Conservation (phyloP, 192 early-diverging fungal species). For the Bifiguratus adelaidae region DNA sequence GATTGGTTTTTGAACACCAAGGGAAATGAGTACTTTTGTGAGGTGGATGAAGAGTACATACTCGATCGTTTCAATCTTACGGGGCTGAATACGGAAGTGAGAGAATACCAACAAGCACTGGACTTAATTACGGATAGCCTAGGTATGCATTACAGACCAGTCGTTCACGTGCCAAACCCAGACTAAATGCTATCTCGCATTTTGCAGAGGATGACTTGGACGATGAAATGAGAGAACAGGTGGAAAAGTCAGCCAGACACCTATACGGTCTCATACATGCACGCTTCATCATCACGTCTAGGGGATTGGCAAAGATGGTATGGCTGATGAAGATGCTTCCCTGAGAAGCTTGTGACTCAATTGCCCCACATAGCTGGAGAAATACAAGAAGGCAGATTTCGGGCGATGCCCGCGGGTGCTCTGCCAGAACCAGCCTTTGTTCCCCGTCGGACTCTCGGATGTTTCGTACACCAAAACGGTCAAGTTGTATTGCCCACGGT, state of each 20-base stretch:
- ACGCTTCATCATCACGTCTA: conserved; percentile 85
- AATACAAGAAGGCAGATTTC: conserved; percentile 88
- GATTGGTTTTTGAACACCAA: conserved; percentile 89
- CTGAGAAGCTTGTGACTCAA: background rate
- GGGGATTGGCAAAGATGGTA: conserved; percentile 91
- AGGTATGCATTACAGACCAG: conserved; percentile 24
- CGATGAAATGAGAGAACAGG: conserved; percentile 61
- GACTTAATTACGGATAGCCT: conserved; percentile 88
- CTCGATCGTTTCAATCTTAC: conserved; percentile 97
- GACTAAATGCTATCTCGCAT: background rate
- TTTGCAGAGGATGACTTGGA: conserved; percentile 53
- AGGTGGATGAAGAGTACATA: conserved; percentile 97
- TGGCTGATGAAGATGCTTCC: no score
- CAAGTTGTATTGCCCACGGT: conserved; percentile 92
- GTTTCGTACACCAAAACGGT: conserved; percentile 74
- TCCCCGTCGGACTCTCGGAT: conserved; percentile 88
- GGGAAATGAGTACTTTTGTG: conserved; percentile 97
- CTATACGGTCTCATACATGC: conserved; percentile 98
- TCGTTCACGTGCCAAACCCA: no score
- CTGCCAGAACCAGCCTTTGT: conserved; percentile 80
- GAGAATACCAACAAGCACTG: conserved; percentile 80
- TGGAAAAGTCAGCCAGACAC: conserved; percentile 83
- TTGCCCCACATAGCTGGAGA: conserved; percentile 52
- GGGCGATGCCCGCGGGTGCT: conserved; percentile 94
- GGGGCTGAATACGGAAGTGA: conserved; percentile 82